Evolutionary conservation across 208 protist species (phyloP).

Genomic region (Histomonas meleagridis): DNA sequence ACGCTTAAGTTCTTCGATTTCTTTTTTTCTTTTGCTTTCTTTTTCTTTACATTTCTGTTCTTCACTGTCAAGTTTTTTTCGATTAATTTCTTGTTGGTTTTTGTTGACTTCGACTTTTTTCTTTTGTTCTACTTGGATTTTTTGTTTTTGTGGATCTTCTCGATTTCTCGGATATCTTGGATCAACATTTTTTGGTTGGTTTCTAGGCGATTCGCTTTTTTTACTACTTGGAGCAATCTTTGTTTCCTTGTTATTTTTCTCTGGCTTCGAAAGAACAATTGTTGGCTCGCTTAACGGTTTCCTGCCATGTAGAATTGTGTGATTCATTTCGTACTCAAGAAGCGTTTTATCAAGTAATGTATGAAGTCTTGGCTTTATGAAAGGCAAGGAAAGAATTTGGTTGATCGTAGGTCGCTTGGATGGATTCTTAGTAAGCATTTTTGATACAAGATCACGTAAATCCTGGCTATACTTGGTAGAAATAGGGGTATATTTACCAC

Average conservation of each 20-base stretch:
- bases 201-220: too few species aligned
- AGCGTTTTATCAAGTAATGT: not conserved
- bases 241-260: too few species aligned
- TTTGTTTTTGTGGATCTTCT: not conserved
- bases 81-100: not conserved
- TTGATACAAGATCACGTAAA: not conserved
- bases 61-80: slow-evolving; percentile 3
- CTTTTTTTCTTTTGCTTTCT: slow-evolving; percentile 14
- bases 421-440: not conserved
- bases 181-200: not conserved
- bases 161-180: not conserved
- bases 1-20: slow-evolving; percentile 12
- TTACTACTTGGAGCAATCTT: too few species aligned
- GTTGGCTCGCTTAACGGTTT: not conserved
- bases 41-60: slow-evolving; percentile 14
- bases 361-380: not conserved
- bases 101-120: not conserved
- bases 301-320: slow-evolving; percentile 16
- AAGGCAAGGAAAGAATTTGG: not conserved
- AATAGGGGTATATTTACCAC: not conserved
- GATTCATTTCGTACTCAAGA: not conserved
- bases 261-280: not conserved
- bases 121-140: not conserved
- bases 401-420: not conserved
- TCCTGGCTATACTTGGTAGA: not conserved